A percentile compares a stretch with the other conserved stretches of the same genome.
Evolutionary conservation across 2,329 filamentous ascomycete genomes (phyloP).

Genomic region (Cryphonectria japonica): DNA sequence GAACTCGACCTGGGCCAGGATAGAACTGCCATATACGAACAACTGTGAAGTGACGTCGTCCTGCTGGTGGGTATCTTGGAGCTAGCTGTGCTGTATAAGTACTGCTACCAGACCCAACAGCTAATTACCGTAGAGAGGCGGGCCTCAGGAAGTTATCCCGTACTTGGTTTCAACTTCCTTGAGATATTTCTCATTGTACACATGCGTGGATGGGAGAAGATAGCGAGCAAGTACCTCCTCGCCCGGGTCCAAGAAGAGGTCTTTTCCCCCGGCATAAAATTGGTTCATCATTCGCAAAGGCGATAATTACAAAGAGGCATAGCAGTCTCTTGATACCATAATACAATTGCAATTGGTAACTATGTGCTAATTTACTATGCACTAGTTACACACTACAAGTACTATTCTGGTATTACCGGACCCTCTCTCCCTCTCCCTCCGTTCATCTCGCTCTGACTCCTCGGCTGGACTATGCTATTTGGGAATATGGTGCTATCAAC

Average conservation of each 20-base stretch:
- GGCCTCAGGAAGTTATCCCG: no score
- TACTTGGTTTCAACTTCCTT: no score
- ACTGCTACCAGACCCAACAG: no score
- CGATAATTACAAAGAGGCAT: not conserved
- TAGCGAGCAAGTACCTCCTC: not conserved
- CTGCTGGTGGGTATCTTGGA: no score
- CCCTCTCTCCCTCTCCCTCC: no score
- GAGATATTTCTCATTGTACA: not conserved
- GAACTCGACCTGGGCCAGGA: not conserved
- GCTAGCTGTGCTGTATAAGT: no score
- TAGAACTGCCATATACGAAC: not conserved
- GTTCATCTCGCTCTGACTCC: not conserved
- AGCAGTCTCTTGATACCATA: no score
- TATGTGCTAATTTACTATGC: not conserved
- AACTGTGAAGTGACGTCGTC: not conserved
- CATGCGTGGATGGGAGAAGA: not conserved
- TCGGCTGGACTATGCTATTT: slow-evolving; percentile 1
- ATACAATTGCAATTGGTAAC: not conserved
- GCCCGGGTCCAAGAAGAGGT: not conserved
- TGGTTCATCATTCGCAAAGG: not conserved
- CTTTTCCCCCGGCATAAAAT: not conserved
- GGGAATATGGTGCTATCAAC: not conserved
- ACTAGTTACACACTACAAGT: not conserved
- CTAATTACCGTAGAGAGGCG: no score
- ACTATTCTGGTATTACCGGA: no score